Evolutionary conservation across 306 rosid species (phyloP).

Genomic region (Pueraria montana): DNA sequence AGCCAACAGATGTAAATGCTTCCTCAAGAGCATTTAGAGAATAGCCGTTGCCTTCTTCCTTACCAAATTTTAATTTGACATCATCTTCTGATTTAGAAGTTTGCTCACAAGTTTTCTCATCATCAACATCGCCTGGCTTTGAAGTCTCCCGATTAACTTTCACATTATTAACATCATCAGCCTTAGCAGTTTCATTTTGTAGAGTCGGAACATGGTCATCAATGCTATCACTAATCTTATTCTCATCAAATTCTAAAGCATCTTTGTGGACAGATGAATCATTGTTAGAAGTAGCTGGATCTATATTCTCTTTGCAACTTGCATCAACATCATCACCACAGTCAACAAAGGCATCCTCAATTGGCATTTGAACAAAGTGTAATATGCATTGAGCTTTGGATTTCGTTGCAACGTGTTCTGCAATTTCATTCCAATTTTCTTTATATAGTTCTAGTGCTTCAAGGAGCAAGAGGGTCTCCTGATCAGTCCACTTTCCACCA

Average conservation of each 20-base stretch:
- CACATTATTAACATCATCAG: slow-evolving; percentile 56
- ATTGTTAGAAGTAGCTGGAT: slow-evolving; percentile 47
- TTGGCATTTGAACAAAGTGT: slow-evolving; percentile 91
- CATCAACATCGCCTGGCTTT: slow-evolving; percentile 53
- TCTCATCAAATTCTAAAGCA: slow-evolving; percentile 55
- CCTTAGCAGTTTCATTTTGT: slow-evolving; percentile 53
- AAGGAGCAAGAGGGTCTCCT: slow-evolving; percentile 86
- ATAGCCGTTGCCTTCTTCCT: slow-evolving; percentile 56
- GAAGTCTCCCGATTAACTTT: slow-evolving; percentile 54
- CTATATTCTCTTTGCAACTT: slow-evolving; percentile 58
- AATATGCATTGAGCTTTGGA: slow-evolving; percentile 86
- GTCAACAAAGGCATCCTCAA: slow-evolving; percentile 75
- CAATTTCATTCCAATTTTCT: slow-evolving; percentile 89
- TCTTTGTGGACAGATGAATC: slow-evolving; percentile 51
- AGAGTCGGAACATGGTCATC: slow-evolving; percentile 54
- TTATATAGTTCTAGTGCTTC: slow-evolving; percentile 86
- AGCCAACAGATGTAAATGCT: slow-evolving; percentile 80
- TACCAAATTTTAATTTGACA: slow-evolving; percentile 50
- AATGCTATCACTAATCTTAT: slow-evolving; percentile 51
- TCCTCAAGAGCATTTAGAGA: slow-evolving; percentile 71
- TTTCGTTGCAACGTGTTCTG: slow-evolving; percentile 90
- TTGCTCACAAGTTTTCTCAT: slow-evolving; percentile 51
- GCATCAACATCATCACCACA: slow-evolving; percentile 57
- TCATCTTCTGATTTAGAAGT: slow-evolving; percentile 52
- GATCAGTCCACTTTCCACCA: slow-evolving; percentile 92